phyloP scores from a whole-genome alignment of 148 eudicot genomes.

The Polygonum aviculare region DNA sequence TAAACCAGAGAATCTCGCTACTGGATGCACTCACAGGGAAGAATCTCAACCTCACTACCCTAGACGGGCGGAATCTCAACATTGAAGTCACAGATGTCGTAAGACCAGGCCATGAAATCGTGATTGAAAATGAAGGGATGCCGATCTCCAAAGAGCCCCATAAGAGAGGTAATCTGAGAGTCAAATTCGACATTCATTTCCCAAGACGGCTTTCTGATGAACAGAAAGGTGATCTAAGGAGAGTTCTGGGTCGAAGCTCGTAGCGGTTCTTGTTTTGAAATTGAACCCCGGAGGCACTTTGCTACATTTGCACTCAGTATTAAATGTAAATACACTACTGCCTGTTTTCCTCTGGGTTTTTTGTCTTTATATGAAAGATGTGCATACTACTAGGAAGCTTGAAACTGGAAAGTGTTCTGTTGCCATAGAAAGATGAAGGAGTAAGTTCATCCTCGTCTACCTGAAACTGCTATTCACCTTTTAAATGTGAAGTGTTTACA shows the following conservation, averaged over 20 bases:
- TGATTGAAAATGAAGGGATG: conserved; percentile 40
- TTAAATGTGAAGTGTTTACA: background rate
- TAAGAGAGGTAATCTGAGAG: conserved; percentile 30
- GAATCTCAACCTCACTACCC: conserved; percentile 29
- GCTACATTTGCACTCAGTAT: background rate
- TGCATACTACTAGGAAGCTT: conserved; percentile 7
- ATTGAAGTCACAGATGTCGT: conserved; percentile 24
- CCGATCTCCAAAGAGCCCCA: conserved; percentile 43
- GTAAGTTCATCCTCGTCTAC: background rate
- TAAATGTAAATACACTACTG: background rate
- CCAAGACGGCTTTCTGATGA: conserved; percentile 35
- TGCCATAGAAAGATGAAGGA: background rate
- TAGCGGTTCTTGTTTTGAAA: background rate
- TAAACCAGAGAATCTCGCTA: conserved; percentile 30
- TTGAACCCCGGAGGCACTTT: background rate
- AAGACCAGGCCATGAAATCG: conserved; percentile 34
- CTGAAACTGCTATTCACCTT: background rate
- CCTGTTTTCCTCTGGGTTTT: background rate
- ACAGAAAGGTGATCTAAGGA: conserved; percentile 34
- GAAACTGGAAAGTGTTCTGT: background rate
- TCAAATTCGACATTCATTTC: conserved; percentile 38
- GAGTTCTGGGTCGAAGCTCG: conserved; percentile 13
- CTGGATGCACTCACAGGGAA: conserved; percentile 39
- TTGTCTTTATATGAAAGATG: background rate
- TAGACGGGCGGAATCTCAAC: conserved; percentile 32